A percentile compares a stretch with the other conserved stretches of the same genome.
These are phyloP conservation scores for Sordariomycetes sp. DNA, from an alignment of 2,329 filamentous ascomycete genomes.

Conservation along the genomic window DNA sequence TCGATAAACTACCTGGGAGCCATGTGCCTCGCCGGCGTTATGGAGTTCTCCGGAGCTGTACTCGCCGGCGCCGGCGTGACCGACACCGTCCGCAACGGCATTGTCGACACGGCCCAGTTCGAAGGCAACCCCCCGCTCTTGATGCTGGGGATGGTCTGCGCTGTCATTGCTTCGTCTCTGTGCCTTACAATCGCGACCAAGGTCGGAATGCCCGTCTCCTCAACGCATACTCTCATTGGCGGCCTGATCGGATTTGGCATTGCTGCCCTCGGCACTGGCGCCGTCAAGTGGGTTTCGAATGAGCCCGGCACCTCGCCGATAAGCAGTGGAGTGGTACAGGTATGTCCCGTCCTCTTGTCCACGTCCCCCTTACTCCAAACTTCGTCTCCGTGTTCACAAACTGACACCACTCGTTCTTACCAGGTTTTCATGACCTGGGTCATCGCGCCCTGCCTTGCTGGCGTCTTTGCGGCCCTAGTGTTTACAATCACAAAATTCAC, in stretches of 20 bases:
- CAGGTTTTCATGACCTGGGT: conserved; percentile 50
- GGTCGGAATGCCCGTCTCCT: conserved; percentile 46
- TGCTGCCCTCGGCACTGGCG: conserved; percentile 36
- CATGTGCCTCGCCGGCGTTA: conserved; percentile 44
- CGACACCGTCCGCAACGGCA: conserved; percentile 50
- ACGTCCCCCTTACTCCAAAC: background rate
- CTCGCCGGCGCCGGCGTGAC: conserved; percentile 50
- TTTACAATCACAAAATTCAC: conserved; percentile 46
- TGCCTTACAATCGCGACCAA: conserved; percentile 48
- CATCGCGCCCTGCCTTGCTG: conserved; percentile 47
- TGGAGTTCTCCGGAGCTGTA: conserved; percentile 51
- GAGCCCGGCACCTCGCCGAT: conserved; percentile 22
- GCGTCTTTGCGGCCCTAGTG: conserved; percentile 38
- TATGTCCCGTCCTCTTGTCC: background rate
- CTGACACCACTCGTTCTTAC: conserved; percentile 14
- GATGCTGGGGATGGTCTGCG: conserved; percentile 49
- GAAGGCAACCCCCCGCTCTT: conserved; percentile 34
- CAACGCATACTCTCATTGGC: conserved; percentile 50
- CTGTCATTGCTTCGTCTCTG: conserved; percentile 37
- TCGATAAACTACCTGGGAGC: conserved; percentile 52
- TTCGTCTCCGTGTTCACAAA: too few species aligned
- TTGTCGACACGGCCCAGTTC: conserved; percentile 39
- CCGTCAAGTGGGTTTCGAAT: conserved; percentile 42
- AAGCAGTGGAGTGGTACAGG: conserved; percentile 40
- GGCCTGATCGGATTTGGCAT: conserved; percentile 50